phyloP scores from a whole-genome alignment of 148 eudicot genomes.

The Bassia scoparia region DNA sequence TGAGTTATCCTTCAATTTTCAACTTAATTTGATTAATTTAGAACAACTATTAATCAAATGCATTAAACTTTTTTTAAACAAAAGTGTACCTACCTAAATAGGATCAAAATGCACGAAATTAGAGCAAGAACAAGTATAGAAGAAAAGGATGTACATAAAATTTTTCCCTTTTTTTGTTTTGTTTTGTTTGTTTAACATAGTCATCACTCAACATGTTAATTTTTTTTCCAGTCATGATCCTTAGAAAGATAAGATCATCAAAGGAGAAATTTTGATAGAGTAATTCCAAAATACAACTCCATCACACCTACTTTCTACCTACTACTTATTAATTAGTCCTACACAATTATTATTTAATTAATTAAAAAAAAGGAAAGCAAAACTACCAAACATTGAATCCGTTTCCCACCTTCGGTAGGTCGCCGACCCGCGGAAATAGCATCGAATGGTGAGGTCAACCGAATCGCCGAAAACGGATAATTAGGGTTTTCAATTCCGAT shows the following conservation, averaged over 20 bases:
- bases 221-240: too few species aligned
- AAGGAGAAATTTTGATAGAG: too few species aligned
- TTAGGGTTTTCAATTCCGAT: not conserved
- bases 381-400: slow-evolving; percentile 69
- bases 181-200: not conserved
- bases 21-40: too few species aligned
- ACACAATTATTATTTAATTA: not conserved
- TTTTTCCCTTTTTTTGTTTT: not conserved
- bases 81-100: too few species aligned
- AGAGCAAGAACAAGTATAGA: not conserved
- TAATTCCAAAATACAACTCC: too few species aligned
- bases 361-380: not conserved
- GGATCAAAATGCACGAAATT: too few species aligned
- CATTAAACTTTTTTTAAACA: too few species aligned
- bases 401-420: slow-evolving; percentile 62
- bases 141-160: not conserved
- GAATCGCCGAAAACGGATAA: not conserved
- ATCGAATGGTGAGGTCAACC: not conserved
- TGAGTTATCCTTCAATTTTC: too few species aligned
- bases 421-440: slow-evolving; percentile 18
- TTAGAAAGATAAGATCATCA: too few species aligned
- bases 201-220: not conserved
- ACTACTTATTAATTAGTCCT: not conserved
- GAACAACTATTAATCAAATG: too few species aligned
- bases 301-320: not conserved